Conservation (phyloP, 2,329 filamentous ascomycete genomes). For the Fusarium sp. region DNA sequence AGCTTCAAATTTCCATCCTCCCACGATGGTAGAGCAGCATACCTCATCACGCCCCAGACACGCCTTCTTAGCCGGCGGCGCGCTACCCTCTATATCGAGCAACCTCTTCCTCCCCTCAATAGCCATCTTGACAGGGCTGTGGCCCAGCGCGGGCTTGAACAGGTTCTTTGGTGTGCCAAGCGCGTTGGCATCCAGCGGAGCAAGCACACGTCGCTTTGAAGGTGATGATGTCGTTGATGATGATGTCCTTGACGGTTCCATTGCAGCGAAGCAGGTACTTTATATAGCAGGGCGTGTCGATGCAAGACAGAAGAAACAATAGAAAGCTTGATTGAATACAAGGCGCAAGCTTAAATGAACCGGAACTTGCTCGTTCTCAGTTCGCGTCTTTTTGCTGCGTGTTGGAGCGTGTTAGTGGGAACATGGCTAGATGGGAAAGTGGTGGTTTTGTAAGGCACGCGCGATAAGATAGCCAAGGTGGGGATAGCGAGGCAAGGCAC, state of each 20-base stretch:
- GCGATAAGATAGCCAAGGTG: constrained; percentile 41
- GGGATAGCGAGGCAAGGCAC: background rate
- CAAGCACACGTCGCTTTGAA: constrained; percentile 59
- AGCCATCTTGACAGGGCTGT: constrained; percentile 40
- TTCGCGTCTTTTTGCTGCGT: constrained; percentile 10
- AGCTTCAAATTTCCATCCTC: background rate
- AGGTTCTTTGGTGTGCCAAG: constrained; percentile 45
- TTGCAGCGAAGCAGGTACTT: constrained; percentile 14
- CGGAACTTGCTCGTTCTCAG: background rate
- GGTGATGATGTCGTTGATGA: constrained; percentile 48
- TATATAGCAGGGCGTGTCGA: background rate
- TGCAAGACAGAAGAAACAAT: background rate
- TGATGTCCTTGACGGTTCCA: constrained; percentile 35
- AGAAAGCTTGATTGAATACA: background rate
- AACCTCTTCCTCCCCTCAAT: constrained; percentile 45
- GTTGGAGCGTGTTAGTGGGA: constrained; percentile 29
- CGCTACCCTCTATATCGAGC: constrained; percentile 38
- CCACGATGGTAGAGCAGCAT: constrained; percentile 12
- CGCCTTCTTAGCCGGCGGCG: constrained; percentile 47
- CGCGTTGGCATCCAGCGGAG: constrained; percentile 57
- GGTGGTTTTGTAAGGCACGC: constrained; percentile 34
- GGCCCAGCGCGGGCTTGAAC: constrained; percentile 32
- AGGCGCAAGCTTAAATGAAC: too few species aligned
- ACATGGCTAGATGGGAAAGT: constrained; percentile 17
- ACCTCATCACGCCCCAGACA: constrained; percentile 48